Evolutionary conservation across 225 moss, liverwort and hornwort species (phyloP).

Genomic region (Bryoerythrophyllum caledonicum): DNA sequence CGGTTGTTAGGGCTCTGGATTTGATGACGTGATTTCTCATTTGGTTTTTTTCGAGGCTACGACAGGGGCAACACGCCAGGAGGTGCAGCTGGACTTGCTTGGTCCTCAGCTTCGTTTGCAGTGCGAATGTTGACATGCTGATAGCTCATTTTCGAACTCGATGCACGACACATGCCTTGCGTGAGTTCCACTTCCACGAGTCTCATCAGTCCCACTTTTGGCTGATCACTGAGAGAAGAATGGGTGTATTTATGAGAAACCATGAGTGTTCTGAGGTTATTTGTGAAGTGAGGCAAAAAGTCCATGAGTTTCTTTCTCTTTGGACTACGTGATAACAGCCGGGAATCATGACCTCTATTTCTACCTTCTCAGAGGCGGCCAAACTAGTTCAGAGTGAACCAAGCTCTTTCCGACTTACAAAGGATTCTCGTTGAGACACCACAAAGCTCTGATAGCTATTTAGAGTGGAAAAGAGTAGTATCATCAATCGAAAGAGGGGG

Average conservation of each 20-base stretch:
- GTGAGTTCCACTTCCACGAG: slow-evolving; percentile 43
- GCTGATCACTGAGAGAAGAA: neutral
- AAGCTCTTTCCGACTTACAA: too few relatives aligned
- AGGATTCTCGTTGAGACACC: too few relatives aligned
- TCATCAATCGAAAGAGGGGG: too few relatives aligned
- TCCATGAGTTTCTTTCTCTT: too few relatives aligned
- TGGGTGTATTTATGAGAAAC: neutral
- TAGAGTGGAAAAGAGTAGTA: too few relatives aligned
- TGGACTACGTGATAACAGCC: too few relatives aligned
- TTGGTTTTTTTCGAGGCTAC: slow-evolving; percentile 45
- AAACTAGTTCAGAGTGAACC: too few relatives aligned
- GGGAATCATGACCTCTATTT: too few relatives aligned
- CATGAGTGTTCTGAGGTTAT: neutral
- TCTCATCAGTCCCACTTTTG: slow-evolving; percentile 16
- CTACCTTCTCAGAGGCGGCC: too few relatives aligned
- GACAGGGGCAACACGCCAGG: slow-evolving; percentile 80
- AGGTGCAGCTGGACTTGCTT: slow-evolving; percentile 80
- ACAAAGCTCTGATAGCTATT: too few relatives aligned
- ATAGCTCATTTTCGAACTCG: slow-evolving; percentile 64
- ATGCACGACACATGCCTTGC: slow-evolving; percentile 87
- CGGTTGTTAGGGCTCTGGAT: neutral
- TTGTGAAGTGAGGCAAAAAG: too few relatives aligned
- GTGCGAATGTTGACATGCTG: slow-evolving; percentile 79
- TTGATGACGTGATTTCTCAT: neutral
- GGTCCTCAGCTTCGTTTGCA: slow-evolving; percentile 71